Evolutionary conservation across 169 alveolate species (phyloP).

Genomic region (Plasmodium malariae): DNA sequence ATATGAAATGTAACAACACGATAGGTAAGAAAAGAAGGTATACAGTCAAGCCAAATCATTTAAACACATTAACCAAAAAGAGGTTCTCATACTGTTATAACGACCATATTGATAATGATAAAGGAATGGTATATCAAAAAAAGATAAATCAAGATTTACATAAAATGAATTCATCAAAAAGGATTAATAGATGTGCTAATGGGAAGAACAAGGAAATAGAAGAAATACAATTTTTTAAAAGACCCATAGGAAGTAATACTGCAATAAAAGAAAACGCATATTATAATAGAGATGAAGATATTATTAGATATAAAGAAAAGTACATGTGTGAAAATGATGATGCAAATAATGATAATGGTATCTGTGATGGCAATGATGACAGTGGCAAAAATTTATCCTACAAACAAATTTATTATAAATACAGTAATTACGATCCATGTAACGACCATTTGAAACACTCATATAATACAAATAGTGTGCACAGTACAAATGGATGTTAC

Average conservation of each 20-base stretch:
- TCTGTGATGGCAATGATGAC: too few relatives aligned
- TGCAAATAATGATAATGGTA: too few relatives aligned
- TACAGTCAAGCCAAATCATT: background rate
- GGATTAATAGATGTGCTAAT: background rate
- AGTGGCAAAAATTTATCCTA: too few relatives aligned
- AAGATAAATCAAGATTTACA: background rate
- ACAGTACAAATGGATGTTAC: too few relatives aligned
- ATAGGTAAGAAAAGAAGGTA: background rate
- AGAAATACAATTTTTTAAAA: background rate
- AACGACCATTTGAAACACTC: background rate
- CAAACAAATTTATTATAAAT: background rate
- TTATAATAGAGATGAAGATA: background rate
- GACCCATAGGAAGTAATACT: background rate
- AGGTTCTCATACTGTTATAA: background rate
- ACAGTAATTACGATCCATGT: background rate
- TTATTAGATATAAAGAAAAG: background rate
- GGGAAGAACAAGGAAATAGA: background rate
- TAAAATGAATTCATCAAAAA: background rate
- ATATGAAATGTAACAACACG: slow-evolving; percentile 1
- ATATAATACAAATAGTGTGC: background rate
- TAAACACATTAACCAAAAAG: background rate
- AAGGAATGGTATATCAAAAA: background rate
- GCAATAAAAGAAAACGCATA: background rate
- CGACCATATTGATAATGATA: slow-evolving; percentile 10
- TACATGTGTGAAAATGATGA: background rate